Conservation (phyloP, 176 grass and related monocot species). For the Aegilops bicornis region DNA sequence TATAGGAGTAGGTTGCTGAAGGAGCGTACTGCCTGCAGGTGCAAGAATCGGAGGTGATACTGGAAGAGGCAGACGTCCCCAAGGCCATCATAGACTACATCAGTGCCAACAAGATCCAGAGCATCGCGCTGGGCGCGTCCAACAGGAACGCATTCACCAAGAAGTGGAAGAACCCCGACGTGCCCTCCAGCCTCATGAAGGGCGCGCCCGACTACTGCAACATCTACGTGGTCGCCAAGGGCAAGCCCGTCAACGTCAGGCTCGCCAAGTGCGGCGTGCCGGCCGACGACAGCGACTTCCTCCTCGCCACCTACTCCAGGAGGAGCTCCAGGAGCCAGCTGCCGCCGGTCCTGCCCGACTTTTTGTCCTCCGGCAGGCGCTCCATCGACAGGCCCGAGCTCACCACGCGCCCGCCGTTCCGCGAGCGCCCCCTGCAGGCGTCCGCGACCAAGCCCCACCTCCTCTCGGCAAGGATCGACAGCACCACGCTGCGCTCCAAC, state of each 20-base stretch:
- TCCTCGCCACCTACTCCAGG: constrained; percentile 22
- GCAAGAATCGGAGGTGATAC: constrained; percentile 55
- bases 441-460: neutral
- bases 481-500: constrained; percentile 10
- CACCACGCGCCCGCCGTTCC: constrained; percentile 45
- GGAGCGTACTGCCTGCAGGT: constrained; percentile 31
- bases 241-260: constrained; percentile 55
- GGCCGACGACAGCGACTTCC: constrained; percentile 19
- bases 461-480: constrained; percentile 13
- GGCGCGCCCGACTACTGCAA: constrained; percentile 74
- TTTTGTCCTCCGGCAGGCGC: neutral
- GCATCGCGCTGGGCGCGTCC: constrained; percentile 68
- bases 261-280: constrained; percentile 62
- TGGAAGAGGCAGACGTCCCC: constrained; percentile 77
- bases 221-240: constrained; percentile 74
- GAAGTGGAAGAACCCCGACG: constrained; percentile 85
- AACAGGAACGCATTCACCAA: constrained; percentile 75
- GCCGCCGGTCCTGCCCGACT: constrained; percentile 30
- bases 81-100: constrained; percentile 77
- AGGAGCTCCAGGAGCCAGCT: constrained; percentile 38
- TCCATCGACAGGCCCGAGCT: constrained; percentile 52
- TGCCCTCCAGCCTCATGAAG: constrained; percentile 69
- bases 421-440: constrained; percentile 50
- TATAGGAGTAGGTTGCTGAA: no score
- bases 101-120: constrained; percentile 58